These are phyloP conservation scores for Termitomyces sp. DNA, from an alignment of 768 basidiomycete genomes.

Conservation along the genomic window DNA sequence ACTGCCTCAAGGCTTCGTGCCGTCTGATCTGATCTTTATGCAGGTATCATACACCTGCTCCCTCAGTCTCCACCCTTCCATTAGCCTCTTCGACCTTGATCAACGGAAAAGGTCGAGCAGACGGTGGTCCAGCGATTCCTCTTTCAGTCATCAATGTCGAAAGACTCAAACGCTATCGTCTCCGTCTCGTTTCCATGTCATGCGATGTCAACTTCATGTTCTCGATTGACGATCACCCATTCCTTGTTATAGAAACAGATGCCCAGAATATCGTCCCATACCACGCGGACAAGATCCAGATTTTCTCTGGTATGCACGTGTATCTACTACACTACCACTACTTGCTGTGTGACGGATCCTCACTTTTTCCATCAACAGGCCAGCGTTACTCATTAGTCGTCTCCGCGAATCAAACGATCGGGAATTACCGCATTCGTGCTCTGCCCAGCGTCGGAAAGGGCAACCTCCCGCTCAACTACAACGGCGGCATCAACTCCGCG, in stretches of 20 bases:
- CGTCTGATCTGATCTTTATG: no score
- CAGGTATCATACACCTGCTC: no score
- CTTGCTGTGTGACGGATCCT: constrained; percentile 1
- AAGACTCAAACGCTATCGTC: constrained; percentile 46
- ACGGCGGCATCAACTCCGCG: constrained; percentile 14
- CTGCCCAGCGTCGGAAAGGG: no score
- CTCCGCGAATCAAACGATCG: constrained; percentile 23
- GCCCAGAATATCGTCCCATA: constrained; percentile 23
- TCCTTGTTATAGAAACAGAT: constrained; percentile 33
- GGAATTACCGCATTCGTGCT: constrained; percentile 30
- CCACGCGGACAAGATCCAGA: constrained; percentile 24
- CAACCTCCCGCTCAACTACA: constrained; percentile 2
- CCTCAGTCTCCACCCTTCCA: constrained; percentile 16
- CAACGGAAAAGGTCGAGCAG: constrained; percentile 36
- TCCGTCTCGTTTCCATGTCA: constrained; percentile 41
- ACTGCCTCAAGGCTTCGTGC: no score
- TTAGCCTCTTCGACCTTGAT: constrained; percentile 33
- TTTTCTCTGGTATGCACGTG: constrained; percentile 23
- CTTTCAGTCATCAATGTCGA: constrained; percentile 39
- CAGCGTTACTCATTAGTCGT: constrained; percentile 43
- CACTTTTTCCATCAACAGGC: constrained; percentile 16
- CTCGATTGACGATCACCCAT: constrained; percentile 8
- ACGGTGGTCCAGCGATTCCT: constrained; percentile 27
- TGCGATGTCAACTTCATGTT: constrained; percentile 34
- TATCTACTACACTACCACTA: constrained; percentile 11